A percentile compares a stretch with the other conserved stretches of the same genome.
Evolutionary conservation across 2,329 filamentous ascomycete genomes (phyloP).

Genomic region (Hymenoscyphus fructigenus): DNA sequence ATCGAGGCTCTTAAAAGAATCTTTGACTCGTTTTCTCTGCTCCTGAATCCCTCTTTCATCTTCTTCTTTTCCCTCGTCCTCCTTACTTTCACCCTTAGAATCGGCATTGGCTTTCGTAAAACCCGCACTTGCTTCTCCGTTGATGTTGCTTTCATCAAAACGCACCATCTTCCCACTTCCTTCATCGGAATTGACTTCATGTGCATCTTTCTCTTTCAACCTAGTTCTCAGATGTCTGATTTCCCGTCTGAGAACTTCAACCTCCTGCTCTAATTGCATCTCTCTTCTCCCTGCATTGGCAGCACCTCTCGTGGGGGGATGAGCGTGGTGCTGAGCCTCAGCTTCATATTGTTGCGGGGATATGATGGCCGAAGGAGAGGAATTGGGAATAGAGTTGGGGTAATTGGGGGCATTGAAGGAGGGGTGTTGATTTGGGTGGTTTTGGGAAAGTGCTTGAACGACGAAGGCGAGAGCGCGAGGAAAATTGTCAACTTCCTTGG

Average conservation of each 20-base stretch:
- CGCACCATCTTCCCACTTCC: not conserved
- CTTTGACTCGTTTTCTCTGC: not conserved
- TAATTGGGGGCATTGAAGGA: not conserved
- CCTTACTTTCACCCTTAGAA: not conserved
- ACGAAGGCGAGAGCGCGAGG: conserved; percentile 2
- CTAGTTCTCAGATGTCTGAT: conserved; percentile 11
- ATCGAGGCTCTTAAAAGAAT: not conserved
- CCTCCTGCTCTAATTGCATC: conserved; percentile 21
- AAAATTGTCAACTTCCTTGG: conserved; percentile 17
- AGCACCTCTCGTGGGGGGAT: not conserved
- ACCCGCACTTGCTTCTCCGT: not conserved
- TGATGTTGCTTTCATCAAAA: not conserved
- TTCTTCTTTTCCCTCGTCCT: not conserved
- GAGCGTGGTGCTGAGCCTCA: not conserved
- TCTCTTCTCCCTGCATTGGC: not conserved
- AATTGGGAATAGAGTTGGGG: not conserved
- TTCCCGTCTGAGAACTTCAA: conserved; percentile 24
- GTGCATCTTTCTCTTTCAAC: not conserved
- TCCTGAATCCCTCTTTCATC: not conserved
- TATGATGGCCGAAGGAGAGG: not conserved
- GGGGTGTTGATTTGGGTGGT: not conserved
- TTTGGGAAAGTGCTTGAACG: not conserved
- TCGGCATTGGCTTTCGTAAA: not conserved
- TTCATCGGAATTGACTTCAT: not conserved
- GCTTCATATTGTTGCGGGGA: not conserved